Conservation (phyloP, 768 basidiomycete species). For the Podaxis sp. region DNA sequence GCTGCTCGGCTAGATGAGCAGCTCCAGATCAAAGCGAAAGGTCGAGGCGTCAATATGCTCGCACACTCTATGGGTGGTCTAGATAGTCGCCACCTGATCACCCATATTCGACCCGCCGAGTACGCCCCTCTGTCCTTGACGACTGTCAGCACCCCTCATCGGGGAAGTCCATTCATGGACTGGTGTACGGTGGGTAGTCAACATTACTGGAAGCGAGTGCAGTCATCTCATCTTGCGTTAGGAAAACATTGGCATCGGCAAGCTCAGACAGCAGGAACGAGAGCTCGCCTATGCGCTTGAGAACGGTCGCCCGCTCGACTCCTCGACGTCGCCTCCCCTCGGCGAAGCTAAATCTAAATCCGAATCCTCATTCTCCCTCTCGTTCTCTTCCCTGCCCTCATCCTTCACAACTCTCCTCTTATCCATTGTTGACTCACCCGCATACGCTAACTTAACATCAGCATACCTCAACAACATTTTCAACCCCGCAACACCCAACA, state of each 20-base stretch:
- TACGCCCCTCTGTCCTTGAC: constrained; percentile 89
- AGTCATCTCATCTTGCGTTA: constrained; percentile 24
- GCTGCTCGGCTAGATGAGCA: constrained; percentile 73
- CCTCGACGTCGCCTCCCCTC: constrained; percentile 1
- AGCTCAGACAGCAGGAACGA: constrained; percentile 41
- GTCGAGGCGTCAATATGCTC: constrained; percentile 86
- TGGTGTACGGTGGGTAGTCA: constrained; percentile 80
- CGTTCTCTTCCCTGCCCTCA: constrained; percentile 68
- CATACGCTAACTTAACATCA: constrained; percentile 92
- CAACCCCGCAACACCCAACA: constrained; percentile 80
- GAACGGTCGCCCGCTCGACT: constrained; percentile 1
- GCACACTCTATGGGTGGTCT: constrained; percentile 99
- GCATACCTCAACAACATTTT: constrained; percentile 75
- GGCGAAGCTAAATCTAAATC: constrained; percentile 21
- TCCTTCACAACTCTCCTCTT: constrained; percentile 87
- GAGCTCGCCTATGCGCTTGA: constrained; percentile 20
- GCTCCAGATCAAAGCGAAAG: constrained; percentile 61
- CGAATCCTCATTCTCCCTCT: constrained; percentile 38
- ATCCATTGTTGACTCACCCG: constrained; percentile 90
- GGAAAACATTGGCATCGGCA: constrained; percentile 93
- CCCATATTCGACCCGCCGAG: constrained; percentile 75
- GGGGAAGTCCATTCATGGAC: constrained; percentile 98
- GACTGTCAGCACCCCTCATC: constrained; percentile 89
- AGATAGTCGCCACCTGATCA: constrained; percentile 90
- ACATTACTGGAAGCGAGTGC: background rate